Conservation (phyloP, 345 rosid genomes). For the Syzygium aqueum region DNA sequence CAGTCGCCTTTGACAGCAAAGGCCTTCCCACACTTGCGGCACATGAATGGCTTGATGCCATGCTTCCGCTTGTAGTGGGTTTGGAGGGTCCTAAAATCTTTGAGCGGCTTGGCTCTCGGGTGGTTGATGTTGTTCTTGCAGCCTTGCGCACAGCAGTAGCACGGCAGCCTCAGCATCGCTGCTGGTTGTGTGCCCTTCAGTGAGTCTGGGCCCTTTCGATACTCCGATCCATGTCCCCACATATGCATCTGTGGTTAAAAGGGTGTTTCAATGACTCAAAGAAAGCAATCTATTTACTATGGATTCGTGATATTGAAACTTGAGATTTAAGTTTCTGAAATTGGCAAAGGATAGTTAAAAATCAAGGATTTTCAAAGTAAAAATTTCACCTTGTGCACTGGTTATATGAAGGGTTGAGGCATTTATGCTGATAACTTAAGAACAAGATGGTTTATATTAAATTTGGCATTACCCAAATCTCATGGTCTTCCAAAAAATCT, state of each 20-base stretch:
- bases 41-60: slow-evolving; percentile 57
- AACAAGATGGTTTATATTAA: background rate
- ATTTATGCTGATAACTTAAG: background rate
- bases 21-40: slow-evolving; percentile 79
- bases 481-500: background rate
- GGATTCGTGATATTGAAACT: background rate
- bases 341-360: background rate
- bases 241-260: slow-evolving; percentile 52
- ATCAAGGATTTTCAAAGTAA: background rate
- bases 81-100: slow-evolving; percentile 72
- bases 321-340: background rate
- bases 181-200: slow-evolving; percentile 74
- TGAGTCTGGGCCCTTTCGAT: slow-evolving; percentile 64
- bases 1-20: slow-evolving; percentile 97
- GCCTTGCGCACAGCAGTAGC: slow-evolving; percentile 68
- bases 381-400: background rate
- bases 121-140: slow-evolving; percentile 87
- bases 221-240: slow-evolving; percentile 91
- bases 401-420: background rate
- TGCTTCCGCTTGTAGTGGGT: slow-evolving; percentile 81
- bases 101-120: slow-evolving; percentile 69
- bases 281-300: background rate
- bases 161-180: slow-evolving; percentile 72
- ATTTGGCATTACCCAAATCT: background rate
- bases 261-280: background rate